Evolutionary conservation across 2,329 filamentous ascomycete genomes (phyloP).

Genomic region (Talaromyces sp.): DNA sequence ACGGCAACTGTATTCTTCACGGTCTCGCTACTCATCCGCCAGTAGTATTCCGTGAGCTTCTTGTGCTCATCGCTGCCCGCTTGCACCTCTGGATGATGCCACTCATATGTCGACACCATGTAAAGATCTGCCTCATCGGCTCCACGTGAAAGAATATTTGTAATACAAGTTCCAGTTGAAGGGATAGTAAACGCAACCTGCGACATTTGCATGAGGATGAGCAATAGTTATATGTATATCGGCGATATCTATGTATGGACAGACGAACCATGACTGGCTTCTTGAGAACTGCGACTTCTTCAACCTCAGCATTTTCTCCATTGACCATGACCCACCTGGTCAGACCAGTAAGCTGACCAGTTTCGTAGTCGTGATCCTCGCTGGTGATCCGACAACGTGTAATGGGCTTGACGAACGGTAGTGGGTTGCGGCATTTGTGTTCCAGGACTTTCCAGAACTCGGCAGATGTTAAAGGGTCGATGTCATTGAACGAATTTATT

Average conservation of each 20-base stretch:
- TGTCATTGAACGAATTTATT: background rate
- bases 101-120: slow-evolving; percentile 9
- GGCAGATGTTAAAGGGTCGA: background rate
- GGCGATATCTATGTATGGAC: background rate
- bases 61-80: background rate
- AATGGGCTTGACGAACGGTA: slow-evolving; percentile 4
- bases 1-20: slow-evolving; percentile 5
- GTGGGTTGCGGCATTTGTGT: slow-evolving; percentile 8
- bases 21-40: slow-evolving; percentile 1
- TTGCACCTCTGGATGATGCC: slow-evolving; percentile 9
- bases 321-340: background rate
- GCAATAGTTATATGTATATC: background rate
- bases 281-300: slow-evolving; percentile 10
- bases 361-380: slow-evolving; percentile 4
- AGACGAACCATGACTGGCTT: slow-evolving; percentile 7
- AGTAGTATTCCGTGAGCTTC: slow-evolving; percentile 1
- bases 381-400: background rate
- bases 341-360: background rate
- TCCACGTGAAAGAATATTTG: slow-evolving; percentile 5
- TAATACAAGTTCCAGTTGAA: slow-evolving; percentile 3
- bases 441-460: slow-evolving; percentile 10
- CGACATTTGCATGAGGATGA: background rate
- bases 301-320: background rate
- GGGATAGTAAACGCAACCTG: background rate
- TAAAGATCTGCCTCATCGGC: background rate